phyloP scores from a whole-genome alignment of 2,329 filamentous ascomycete species.

The Penicillium sp. region DNA sequence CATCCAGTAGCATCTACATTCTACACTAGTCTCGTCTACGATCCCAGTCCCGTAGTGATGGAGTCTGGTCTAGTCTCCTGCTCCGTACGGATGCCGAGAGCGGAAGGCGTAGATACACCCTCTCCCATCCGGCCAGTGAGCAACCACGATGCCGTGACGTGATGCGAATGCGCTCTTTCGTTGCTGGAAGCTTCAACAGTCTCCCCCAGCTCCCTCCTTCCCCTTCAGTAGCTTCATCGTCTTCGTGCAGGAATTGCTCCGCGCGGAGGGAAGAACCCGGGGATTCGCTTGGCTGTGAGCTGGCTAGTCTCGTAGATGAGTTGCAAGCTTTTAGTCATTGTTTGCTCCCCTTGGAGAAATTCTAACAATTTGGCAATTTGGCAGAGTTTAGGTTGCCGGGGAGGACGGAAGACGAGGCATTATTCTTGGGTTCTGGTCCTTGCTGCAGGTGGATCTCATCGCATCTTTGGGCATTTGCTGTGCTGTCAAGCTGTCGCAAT shows the following conservation, averaged over 20 bases:
- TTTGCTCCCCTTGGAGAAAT: neutral
- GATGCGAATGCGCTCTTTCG: neutral
- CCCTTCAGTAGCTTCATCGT: neutral
- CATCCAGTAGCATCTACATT: neutral
- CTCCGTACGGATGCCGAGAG: neutral
- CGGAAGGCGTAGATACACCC: neutral
- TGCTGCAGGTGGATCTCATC: conserved; percentile 1
- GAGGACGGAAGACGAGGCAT: neutral
- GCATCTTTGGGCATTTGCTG: neutral
- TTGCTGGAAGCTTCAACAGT: neutral
- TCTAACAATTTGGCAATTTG: no score
- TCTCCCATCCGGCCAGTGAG: neutral
- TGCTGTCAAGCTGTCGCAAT: neutral
- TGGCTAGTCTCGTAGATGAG: neutral
- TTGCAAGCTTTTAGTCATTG: neutral
- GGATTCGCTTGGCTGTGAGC: neutral
- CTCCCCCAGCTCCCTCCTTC: neutral
- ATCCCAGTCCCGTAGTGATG: neutral
- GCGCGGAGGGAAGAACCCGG: neutral
- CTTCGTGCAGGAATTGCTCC: neutral
- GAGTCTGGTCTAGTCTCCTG: neutral
- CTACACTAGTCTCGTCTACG: neutral
- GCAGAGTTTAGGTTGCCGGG: neutral
- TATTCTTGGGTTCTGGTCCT: neutral
- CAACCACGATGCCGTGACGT: neutral